A percentile compares a stretch with the other conserved stretches of the same genome.
Evolutionary conservation across 306 rosid species (phyloP).

Genomic region (Gynostemma pentaphyllum): DNA sequence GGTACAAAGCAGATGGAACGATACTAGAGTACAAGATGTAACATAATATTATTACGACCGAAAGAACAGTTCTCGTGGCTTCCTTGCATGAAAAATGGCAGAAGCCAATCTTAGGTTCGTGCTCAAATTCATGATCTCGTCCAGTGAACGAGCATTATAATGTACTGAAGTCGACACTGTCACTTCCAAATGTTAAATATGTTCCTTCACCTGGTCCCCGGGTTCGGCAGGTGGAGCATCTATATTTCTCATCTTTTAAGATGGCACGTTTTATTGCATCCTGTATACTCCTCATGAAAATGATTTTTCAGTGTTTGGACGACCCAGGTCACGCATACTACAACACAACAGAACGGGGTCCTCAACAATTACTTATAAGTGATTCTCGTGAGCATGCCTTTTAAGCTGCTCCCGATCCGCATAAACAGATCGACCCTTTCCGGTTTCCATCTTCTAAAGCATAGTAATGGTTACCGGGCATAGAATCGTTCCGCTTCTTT

Average conservation of each 20-base stretch:
- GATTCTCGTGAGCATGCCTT: slow-evolving; percentile 60
- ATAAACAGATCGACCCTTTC: slow-evolving; percentile 36
- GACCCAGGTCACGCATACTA: slow-evolving; percentile 1
- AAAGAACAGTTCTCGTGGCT: background rate
- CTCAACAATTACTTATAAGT: background rate
- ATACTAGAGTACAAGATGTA: background rate
- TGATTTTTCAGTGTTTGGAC: background rate
- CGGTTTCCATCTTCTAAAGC: slow-evolving; percentile 40
- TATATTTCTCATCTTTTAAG: background rate
- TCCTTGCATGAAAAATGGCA: slow-evolving; percentile 1
- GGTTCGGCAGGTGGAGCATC: slow-evolving; percentile 3
- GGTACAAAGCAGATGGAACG: background rate
- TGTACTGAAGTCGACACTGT: background rate
- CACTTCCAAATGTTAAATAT: background rate
- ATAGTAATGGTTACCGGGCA: slow-evolving; percentile 30
- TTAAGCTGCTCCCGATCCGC: slow-evolving; percentile 55
- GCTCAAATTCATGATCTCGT: background rate
- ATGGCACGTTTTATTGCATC: background rate
- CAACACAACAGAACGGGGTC: background rate
- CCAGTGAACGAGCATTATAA: background rate
- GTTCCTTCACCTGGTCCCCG: background rate
- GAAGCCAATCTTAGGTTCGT: background rate
- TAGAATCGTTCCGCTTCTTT: slow-evolving; percentile 45
- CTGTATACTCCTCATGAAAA: background rate
- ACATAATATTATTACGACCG: slow-evolving; percentile 6